phyloP scores from a whole-genome alignment of 1,139 yeast genomes.

The Candida tropicalis region DNA sequence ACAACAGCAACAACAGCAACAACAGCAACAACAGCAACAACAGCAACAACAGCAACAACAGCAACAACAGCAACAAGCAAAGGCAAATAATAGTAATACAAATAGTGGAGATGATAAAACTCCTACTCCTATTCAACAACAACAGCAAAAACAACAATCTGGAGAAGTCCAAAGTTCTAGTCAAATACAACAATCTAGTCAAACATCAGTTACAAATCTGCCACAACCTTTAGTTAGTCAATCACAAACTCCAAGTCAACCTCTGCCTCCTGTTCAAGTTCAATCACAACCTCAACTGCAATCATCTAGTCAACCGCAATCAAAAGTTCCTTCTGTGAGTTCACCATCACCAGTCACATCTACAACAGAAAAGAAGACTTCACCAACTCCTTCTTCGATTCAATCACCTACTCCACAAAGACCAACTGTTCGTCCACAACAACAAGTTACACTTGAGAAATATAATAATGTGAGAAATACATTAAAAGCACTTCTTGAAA shows the following conservation, averaged over 20 bases:
- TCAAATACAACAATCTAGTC: conserved; percentile 2
- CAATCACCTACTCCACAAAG: conserved; percentile 15
- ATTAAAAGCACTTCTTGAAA: conserved; percentile 46
- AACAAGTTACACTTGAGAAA: conserved; percentile 38
- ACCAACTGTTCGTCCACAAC: conserved; percentile 10
- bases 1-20: conserved; percentile 35
- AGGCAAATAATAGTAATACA: conserved; percentile 21
- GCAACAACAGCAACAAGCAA: conserved; percentile 37
- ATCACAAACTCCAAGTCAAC: background rate
- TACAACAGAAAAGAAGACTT: conserved; percentile 8
- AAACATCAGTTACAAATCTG: conserved; percentile 4
- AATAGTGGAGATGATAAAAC: background rate
- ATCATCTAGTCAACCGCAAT: conserved; percentile 5
- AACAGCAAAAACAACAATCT: background rate
- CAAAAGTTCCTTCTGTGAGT: conserved; percentile 4
- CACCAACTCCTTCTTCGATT: conserved; percentile 9
- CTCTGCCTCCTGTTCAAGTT: background rate
- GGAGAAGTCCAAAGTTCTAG: background rate
- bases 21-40: conserved; percentile 37
- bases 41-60: conserved; percentile 48
- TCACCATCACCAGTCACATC: conserved; percentile 12
- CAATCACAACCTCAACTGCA: background rate
- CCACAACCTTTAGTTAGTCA: background rate
- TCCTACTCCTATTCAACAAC: conserved; percentile 2
- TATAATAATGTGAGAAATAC: conserved; percentile 44